These are phyloP conservation scores for Fragaria iinumae DNA, from an alignment of 306 rosid genomes.

Conservation along the genomic window DNA sequence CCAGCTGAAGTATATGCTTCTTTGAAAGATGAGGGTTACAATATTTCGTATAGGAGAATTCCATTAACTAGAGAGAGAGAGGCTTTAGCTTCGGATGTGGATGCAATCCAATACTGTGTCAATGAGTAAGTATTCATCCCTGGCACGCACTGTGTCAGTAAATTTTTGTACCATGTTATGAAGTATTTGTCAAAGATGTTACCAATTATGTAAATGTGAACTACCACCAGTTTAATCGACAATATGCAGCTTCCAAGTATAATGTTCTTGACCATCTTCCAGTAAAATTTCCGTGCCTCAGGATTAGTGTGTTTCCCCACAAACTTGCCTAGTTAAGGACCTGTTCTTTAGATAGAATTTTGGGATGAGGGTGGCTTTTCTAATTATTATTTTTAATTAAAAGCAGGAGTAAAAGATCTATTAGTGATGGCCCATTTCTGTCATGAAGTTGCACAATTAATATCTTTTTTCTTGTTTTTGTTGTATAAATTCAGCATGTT, in stretches of 20 bases:
- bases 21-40: conserved; percentile 60
- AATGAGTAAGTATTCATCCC: conserved; percentile 56
- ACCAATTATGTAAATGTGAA: neutral
- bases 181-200: neutral
- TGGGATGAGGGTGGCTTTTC: neutral
- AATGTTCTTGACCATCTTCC: conserved; percentile 2
- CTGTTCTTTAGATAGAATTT: neutral
- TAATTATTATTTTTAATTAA: neutral
- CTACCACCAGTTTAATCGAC: neutral
- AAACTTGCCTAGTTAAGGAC: neutral
- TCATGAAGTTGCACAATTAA: neutral
- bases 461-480: neutral
- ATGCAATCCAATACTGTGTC: conserved; percentile 72
- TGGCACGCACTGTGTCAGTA: conserved; percentile 3
- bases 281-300: neutral
- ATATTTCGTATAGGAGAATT: conserved; percentile 60
- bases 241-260: neutral
- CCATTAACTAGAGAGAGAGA: conserved; percentile 83
- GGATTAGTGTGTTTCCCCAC: neutral
- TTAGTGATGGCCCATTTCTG: neutral
- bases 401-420: neutral
- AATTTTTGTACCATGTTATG: neutral
- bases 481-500: neutral
- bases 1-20: conserved; percentile 78
- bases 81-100: conserved; percentile 75